A percentile compares a stretch with the other conserved stretches of the same genome.
Evolutionary conservation across 352 stramenopile species (phyloP).

Genomic region (Globisporangium takayamanum): DNA sequence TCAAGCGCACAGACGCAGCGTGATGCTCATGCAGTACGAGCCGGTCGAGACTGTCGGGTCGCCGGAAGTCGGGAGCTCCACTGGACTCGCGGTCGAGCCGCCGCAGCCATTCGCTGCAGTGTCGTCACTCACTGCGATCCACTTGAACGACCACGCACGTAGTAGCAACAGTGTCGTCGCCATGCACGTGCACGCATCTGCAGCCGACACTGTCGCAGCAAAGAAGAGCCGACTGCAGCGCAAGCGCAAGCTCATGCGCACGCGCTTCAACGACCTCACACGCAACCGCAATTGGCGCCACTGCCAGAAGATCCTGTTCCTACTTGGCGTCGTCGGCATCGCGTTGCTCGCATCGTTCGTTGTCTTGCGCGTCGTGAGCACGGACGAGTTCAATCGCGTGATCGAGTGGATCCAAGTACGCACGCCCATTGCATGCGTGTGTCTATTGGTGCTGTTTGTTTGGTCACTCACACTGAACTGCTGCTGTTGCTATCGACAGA

Average conservation of each 20-base stretch:
- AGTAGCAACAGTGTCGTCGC: not conserved
- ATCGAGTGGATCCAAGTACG: constrained; percentile 22
- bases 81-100: not conserved
- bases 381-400: constrained; percentile 15
- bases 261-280: constrained; percentile 8
- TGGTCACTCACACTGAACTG: not conserved
- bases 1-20: not conserved
- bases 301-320: constrained; percentile 7
- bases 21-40: constrained; percentile 12
- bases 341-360: constrained; percentile 12
- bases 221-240: constrained; percentile 5
- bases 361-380: constrained; percentile 9
- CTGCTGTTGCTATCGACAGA: not conserved
- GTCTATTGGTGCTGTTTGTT: not conserved
- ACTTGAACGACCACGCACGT: constrained; percentile 1
- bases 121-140: constrained; percentile 12
- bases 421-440: not conserved
- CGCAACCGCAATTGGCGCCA: constrained; percentile 11
- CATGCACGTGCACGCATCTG: not conserved
- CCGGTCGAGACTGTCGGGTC: constrained; percentile 7
- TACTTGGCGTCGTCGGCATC: constrained; percentile 8
- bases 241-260: constrained; percentile 4
- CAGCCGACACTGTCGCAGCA: not conserved
- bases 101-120: constrained; percentile 7
- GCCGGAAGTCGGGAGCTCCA: not conserved